Evolutionary conservation across 2,329 filamentous ascomycete genomes (phyloP), one percentile per base, ranked within the genome.

Genomic region (Reticulascus tulasneorum): DNA sequence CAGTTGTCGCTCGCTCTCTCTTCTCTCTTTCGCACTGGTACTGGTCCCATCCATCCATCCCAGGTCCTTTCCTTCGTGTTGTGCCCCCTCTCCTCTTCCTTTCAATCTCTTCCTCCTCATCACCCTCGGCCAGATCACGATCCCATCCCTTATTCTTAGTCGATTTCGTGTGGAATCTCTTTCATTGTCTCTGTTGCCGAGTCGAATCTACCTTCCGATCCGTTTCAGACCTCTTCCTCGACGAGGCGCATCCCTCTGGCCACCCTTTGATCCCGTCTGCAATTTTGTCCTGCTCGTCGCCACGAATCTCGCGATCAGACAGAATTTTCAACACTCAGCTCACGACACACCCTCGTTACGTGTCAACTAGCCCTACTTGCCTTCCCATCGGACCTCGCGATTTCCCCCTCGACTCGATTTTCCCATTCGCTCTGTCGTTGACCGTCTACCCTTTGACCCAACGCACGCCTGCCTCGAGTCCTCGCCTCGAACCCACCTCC

Each of bases 171-270:
- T 27, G 34, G 33, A 33, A 37, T 35, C 35, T 27, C 37, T 29
- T 20, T 37, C 29, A 23, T 29, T 23, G 23, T 37, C 27, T 41
- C 17, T 35, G 23, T 40, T 27, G 34, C 35, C 45, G 44, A 44
- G 29, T 37, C 39, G 34, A 37, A 17, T 23, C 24, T 27, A 19
- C 42, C 16, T 18, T 38, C 47, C 47, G 42, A 40, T 41, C 41
- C 46, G 46, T 45, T 47, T 45, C 20, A 38, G 45, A 40, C 42
- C 44, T 50, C 49, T 53, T 51, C 50, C 50, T 35, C 48, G 45
- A 50, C 52, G 47, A 54, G 51, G 48, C 55, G 50, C 51, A 53
- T 50, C 48, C 40, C 37, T 33, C 43, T 32, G 31, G 44, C 42
- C 48, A 51, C 33, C 22, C 47, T 48, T 50, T 45, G 38, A 44